A percentile compares a stretch with the other conserved stretches of the same genome.
Conservation (phyloP, 768 basidiomycete species). For the Mycena metata region DNA sequence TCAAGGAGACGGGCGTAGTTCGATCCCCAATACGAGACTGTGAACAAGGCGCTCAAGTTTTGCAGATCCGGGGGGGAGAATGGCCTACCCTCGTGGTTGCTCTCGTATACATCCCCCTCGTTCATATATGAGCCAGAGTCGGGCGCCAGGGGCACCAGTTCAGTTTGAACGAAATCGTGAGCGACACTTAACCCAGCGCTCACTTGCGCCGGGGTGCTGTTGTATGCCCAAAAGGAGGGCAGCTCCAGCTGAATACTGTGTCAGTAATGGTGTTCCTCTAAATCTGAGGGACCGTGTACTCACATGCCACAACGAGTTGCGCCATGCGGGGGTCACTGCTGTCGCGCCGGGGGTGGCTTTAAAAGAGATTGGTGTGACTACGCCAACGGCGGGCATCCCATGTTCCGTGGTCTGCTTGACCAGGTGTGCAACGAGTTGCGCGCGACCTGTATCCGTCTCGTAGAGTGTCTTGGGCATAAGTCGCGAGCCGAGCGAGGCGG, state of each 20-base stretch:
- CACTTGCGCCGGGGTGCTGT: slow-evolving; percentile 16
- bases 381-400: slow-evolving; percentile 20
- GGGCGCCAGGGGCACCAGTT: slow-evolving; percentile 31
- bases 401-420: slow-evolving; percentile 36
- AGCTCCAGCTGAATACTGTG: neutral
- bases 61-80: neutral
- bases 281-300: neutral
- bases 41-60: neutral
- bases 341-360: slow-evolving; percentile 26
- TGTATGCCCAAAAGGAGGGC: neutral
- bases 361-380: slow-evolving; percentile 32
- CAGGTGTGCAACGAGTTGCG: slow-evolving; percentile 24
- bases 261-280: neutral
- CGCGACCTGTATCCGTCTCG: slow-evolving; percentile 37
- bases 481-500: slow-evolving; percentile 40
- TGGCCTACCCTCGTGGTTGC: slow-evolving; percentile 42
- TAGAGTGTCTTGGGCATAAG: slow-evolving; percentile 46
- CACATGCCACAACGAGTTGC: slow-evolving; percentile 38
- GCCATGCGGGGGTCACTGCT: slow-evolving; percentile 36
- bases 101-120: slow-evolving; percentile 52
- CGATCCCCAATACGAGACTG: slow-evolving; percentile 49
- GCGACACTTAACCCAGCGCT: slow-evolving; percentile 3
- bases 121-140: slow-evolving; percentile 43
- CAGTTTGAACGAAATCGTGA: slow-evolving; percentile 24
- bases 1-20: slow-evolving; percentile 48